Evolutionary conservation across 768 basidiomycete genomes (phyloP).

Genomic region (Suillus ampliporus): DNA sequence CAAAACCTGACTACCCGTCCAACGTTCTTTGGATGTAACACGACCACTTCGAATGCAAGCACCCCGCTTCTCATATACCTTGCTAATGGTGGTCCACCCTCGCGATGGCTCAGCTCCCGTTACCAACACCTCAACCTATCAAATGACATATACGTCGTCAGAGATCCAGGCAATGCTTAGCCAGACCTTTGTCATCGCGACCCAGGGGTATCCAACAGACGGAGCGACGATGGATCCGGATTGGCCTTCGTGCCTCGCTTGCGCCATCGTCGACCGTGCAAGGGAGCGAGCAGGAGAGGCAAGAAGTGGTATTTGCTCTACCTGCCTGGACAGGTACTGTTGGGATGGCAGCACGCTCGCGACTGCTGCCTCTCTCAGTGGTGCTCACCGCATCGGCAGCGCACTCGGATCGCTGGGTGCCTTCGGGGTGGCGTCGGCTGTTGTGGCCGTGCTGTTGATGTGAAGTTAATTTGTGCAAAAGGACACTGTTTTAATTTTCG

Average conservation of each 20-base stretch:
- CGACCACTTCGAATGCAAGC: slow-evolving; percentile 27
- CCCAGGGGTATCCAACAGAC: slow-evolving; percentile 45
- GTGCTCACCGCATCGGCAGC: background rate
- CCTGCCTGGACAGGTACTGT: slow-evolving; percentile 40
- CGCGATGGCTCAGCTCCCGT: slow-evolving; percentile 41
- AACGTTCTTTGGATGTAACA: slow-evolving; percentile 54
- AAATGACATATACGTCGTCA: slow-evolving; percentile 42
- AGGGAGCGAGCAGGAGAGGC: slow-evolving; percentile 30
- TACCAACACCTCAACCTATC: slow-evolving; percentile 50
- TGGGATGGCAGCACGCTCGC: slow-evolving; percentile 27
- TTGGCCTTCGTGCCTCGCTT: slow-evolving; percentile 57
- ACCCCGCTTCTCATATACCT: slow-evolving; percentile 62
- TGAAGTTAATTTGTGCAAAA: slow-evolving; percentile 14
- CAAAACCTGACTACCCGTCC: slow-evolving; percentile 44
- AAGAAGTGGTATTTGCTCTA: slow-evolving; percentile 37
- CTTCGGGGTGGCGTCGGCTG: slow-evolving; percentile 16
- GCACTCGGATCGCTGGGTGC: slow-evolving; percentile 7
- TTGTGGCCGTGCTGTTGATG: slow-evolving; percentile 18
- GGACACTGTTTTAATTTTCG: background rate
- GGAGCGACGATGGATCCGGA: slow-evolving; percentile 40
- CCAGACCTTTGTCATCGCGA: slow-evolving; percentile 49
- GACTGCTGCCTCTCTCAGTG: background rate
- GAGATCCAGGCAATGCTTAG: slow-evolving; percentile 50
- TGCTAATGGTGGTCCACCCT: slow-evolving; percentile 57
- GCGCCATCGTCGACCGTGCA: slow-evolving; percentile 56